Base-by-base conservation (phyloP, 306 rosid genomes). In the Trichosanthes truncata region DNA sequence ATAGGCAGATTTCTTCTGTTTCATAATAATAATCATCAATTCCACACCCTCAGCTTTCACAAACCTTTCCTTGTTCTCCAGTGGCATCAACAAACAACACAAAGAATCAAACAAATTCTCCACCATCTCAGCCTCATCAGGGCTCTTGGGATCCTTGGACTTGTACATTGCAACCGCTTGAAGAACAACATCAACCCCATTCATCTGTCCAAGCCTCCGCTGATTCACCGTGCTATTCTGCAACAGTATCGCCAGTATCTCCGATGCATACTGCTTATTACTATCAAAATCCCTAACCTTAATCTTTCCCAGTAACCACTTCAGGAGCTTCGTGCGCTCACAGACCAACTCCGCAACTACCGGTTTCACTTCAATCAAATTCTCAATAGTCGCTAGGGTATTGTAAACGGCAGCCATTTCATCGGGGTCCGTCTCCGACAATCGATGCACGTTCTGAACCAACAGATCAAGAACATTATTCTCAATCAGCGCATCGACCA, bases 101-200 rank as follows among this genome's bases (percentile, higher is more conserved):
- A 94, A 85, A 78, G 95, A 92, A 71, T 92, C 94, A 75, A 94
- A 94, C 85, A 94, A 83, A 85, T 94, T 94, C 89, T 94, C 98
- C 79, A 94, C 83, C 98, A 94, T 91, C 81, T 92, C 98, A 20
- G 83, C 98, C 76, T 94, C 98, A 53, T 94, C 98, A 0, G 93
- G 81, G 79, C 90, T 94, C 86, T 88, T 94, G 2, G 97, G 98
- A 36, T 94, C 98, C 88, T 87, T 92, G 1, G 92, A 88, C 86
- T 94, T 94, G 71, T 92, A 94, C 96, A 90, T 92, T 0, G 98
- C 98, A 87, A 94, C 98, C 7, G 98, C 97, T 90, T 92, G 96
- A 73, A 94, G 93, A 83, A 92, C 83, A 76, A 89, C 97, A 73
- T 94, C 98, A 9, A 92, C 98, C 6, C 98, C 98, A 76, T 92